Percentiles rank a stretch among this genome's conserved stretches.
These are phyloP conservation scores for Scheffersomyces lignosus DNA, from an alignment of 805 yeast species.

Conservation along the genomic window DNA sequence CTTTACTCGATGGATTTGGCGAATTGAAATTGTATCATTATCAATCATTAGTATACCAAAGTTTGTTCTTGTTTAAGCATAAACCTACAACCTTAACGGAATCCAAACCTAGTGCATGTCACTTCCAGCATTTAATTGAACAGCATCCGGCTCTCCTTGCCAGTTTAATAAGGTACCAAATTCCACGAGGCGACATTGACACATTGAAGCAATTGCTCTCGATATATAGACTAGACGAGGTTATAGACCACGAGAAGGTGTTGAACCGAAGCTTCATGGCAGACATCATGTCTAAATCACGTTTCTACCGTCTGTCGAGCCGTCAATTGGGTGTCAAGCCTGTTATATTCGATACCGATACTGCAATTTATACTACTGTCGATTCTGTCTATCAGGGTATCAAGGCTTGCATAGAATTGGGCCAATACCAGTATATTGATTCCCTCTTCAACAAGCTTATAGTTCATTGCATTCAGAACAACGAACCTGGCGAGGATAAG, in stretches of 20 bases:
- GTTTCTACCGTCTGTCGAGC: constrained; percentile 9
- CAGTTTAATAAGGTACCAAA: constrained; percentile 26
- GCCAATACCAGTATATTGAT: constrained; percentile 30
- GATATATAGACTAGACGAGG: constrained; percentile 25
- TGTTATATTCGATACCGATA: constrained; percentile 8
- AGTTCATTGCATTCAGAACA: constrained; percentile 18
- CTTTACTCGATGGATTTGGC: constrained; percentile 27
- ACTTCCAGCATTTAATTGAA: constrained; percentile 26
- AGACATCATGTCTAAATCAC: constrained; percentile 27
- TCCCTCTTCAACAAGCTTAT: constrained; percentile 32
- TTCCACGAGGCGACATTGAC: constrained; percentile 14
- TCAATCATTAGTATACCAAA: constrained; percentile 27
- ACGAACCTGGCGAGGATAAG: constrained; percentile 1
- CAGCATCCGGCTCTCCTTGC: constrained; percentile 29
- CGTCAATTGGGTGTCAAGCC: constrained; percentile 7
- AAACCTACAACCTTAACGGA: constrained; percentile 17
- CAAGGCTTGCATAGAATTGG: constrained; percentile 25
- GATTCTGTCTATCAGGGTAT: constrained; percentile 27
- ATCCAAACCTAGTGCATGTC: constrained; percentile 14
- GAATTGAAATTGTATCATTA: constrained; percentile 19
- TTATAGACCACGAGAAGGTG: constrained; percentile 20
- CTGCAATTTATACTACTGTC: constrained; percentile 16
- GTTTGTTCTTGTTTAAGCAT: constrained; percentile 22
- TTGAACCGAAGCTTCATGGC: constrained; percentile 18
- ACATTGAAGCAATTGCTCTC: constrained; percentile 26